phyloP scores from a whole-genome alignment of 768 basidiomycete genomes.

The Boletus insuetus region DNA sequence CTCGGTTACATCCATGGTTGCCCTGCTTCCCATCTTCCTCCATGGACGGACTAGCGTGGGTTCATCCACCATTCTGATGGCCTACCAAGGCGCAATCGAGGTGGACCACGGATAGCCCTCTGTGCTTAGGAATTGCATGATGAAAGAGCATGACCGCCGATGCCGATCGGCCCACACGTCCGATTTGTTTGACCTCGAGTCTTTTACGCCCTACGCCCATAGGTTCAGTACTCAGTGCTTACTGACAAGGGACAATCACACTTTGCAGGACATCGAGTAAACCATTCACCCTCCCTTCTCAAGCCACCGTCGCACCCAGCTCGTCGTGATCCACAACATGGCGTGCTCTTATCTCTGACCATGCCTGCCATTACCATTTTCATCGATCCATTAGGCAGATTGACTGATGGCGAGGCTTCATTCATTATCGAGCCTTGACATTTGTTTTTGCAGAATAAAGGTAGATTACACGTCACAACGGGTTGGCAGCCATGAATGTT shows the following conservation, averaged over 20 bases:
- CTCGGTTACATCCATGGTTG: neutral
- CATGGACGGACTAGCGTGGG: neutral
- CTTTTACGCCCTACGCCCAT: constrained; percentile 23
- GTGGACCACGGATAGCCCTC: neutral
- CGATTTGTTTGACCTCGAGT: constrained; percentile 8
- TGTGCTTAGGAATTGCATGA: neutral
- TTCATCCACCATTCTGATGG: neutral
- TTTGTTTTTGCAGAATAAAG: neutral
- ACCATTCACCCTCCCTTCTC: neutral
- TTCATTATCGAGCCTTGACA: neutral
- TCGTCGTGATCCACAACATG: neutral
- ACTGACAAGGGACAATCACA: neutral
- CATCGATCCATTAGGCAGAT: neutral
- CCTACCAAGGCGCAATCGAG: neutral
- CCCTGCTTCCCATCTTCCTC: neutral
- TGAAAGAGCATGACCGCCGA: constrained; percentile 7
- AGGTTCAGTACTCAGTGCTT: neutral
- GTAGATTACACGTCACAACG: neutral
- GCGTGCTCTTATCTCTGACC: neutral
- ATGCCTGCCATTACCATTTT: neutral
- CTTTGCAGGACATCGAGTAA: neutral
- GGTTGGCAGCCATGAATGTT: neutral
- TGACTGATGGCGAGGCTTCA: too few species aligned
- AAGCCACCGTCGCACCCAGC: neutral
- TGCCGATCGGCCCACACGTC: constrained; percentile 21